phyloP scores from a whole-genome alignment of 1,139 yeast genomes.

The Saccharomyces hybrid region DNA sequence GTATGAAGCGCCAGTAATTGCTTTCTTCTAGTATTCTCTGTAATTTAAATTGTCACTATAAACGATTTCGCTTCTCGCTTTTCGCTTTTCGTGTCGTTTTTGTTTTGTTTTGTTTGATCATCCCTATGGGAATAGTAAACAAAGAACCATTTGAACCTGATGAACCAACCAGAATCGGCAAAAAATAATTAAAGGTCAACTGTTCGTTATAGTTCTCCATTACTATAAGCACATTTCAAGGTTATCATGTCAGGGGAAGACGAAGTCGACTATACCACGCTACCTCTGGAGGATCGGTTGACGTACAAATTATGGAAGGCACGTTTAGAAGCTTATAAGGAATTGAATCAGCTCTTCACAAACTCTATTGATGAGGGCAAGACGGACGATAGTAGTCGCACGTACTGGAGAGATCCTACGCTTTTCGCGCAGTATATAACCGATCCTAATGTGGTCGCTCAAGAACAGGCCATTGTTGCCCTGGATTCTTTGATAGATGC shows the following conservation, averaged over 20 bases:
- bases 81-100: background rate
- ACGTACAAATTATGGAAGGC: slow-evolving; percentile 83
- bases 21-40: background rate
- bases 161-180: background rate
- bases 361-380: slow-evolving; percentile 37
- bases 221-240: background rate
- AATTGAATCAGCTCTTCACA: slow-evolving; percentile 43
- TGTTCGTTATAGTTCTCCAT: background rate
- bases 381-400: slow-evolving; percentile 49
- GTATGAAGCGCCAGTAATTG: background rate
- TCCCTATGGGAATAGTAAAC: background rate
- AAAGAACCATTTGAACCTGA: background rate
- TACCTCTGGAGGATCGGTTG: slow-evolving; percentile 61
- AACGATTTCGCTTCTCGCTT: background rate
- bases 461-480: slow-evolving; percentile 66
- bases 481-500: slow-evolving; percentile 13
- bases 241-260: slow-evolving; percentile 28
- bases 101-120: background rate
- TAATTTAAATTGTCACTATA: background rate
- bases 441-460: slow-evolving; percentile 88
- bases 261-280: slow-evolving; percentile 51
- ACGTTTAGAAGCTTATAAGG: slow-evolving; percentile 75
- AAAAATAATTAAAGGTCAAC: background rate
- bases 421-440: slow-evolving; percentile 49
- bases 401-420: slow-evolving; percentile 44